These are phyloP conservation scores for Cnidoscolus chayamansa DNA, from an alignment of 441 rosid species.

Conservation along the genomic window DNA sequence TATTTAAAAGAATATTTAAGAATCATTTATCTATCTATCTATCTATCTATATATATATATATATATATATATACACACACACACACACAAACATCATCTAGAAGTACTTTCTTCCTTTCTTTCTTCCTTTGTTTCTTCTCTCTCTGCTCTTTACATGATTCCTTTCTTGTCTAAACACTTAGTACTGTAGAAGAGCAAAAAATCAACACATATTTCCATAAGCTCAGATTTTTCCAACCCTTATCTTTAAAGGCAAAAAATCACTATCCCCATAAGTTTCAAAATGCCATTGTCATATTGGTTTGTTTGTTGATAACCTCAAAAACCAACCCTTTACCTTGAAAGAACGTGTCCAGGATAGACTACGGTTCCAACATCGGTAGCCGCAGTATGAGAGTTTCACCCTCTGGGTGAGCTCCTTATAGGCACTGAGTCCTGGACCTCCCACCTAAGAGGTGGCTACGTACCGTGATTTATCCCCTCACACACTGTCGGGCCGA, in stretches of 20 bases:
- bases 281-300: not conserved
- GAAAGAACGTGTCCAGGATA: no score
- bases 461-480: no score
- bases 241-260: not conserved
- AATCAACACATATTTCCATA: not conserved
- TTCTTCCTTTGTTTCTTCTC: not conserved
- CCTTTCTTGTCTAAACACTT: not conserved
- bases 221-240: not conserved
- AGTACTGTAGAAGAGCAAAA: no score
- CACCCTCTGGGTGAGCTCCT: no score
- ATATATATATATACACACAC: no score
- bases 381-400: no score
- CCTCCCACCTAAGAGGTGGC: no score
- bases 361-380: no score
- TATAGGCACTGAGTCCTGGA: no score
- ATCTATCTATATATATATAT: no score
- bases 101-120: not conserved
- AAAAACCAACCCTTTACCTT: no score
- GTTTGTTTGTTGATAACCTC: not conserved
- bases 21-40: not conserved
- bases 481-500: no score
- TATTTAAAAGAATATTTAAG: not conserved
- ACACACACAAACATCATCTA: not conserved
- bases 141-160: not conserved
- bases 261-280: not conserved